Evolutionary conservation across 371 early-diverging fungal species (phyloP), one percentile per base, ranked within the genome.

Genomic region (Mucor mucedo): DNA sequence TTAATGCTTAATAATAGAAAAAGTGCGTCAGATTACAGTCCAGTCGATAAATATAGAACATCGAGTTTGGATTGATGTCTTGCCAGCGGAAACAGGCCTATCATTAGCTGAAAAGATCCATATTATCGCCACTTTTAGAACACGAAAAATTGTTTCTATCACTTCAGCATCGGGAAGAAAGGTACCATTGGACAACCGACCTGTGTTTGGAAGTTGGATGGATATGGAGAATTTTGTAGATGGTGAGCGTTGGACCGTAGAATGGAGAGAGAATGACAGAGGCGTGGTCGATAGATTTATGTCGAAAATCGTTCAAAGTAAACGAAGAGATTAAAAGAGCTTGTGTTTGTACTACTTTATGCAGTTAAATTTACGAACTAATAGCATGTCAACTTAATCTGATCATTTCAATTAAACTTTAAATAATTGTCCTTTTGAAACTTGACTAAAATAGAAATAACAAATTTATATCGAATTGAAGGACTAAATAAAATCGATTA

Each of bases 121-220:
- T 54, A 70, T 62, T 3, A 79, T 82, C 54, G 83, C 83, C 10
- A 82, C 83, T 0, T 79, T 79, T 57, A 65, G 78, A 40, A 82
- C 83, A 4, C 62, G 73, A n/a, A 77, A 76, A 27, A 74, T 82
- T 38, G 52, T 78, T 32, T 69, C 74, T 0, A 82, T 82, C 39
- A 68, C 76, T 3, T 75, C 76, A 0, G 71, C 75, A 38, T 68
- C 74, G 1, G 80, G 80, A 10, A 68, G 80, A 49, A 60, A 65
- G 9, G 57, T 82, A n/a, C 78, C 83, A 2, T 47, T 82, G 4
- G 71, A 71, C 27, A 63, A 71, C 49, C 50, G 71, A 33, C 71
- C 67, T 29, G 67, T 66, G 5, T 75, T 77, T 71, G 77, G 77
- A 16, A 79, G 66, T 47, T 79, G 77, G 77, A 73, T 73, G 69